These are phyloP conservation scores for Helicostylum pulchrum DNA, from an alignment of 192 early-diverging fungal species.

Conservation along the genomic window DNA sequence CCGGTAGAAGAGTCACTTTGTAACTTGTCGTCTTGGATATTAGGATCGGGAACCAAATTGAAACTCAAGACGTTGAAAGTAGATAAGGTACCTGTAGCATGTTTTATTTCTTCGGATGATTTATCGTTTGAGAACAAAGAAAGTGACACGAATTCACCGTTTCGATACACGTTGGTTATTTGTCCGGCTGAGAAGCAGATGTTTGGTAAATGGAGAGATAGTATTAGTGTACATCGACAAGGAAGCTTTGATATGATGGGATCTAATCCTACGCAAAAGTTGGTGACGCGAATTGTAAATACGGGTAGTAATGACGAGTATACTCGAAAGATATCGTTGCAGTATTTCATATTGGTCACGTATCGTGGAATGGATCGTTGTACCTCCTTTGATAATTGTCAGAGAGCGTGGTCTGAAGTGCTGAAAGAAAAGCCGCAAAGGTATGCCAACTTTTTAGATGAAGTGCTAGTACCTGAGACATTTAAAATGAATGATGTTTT, in stretches of 20 bases:
- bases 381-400: not conserved
- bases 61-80: conserved; percentile 37
- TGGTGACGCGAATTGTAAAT: not conserved
- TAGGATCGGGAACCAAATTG: conserved; percentile 16
- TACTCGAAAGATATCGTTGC: conserved; percentile 2
- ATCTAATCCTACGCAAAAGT: not conserved
- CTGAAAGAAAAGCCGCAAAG: conserved; percentile 16
- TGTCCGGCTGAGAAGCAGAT: not conserved
- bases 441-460: conserved; percentile 16
- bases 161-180: conserved; percentile 22
- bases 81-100: conserved; percentile 41
- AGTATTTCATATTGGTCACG: conserved; percentile 27
- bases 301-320: not conserved
- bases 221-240: not conserved
- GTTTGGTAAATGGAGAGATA: not conserved
- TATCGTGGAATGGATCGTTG: conserved; percentile 22
- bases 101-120: conserved; percentile 37
- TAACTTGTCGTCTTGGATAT: conserved; percentile 14
- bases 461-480: conserved; percentile 17
- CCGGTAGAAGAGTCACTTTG: conserved; percentile 4
- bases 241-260: conserved; percentile 8
- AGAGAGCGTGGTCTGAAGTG: conserved; percentile 20
- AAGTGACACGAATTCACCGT: conserved; percentile 2
- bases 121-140: conserved; percentile 17
- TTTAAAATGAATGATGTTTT: conserved; percentile 24